Percentiles rank a stretch among this genome's conserved stretches.
phyloP scores from a whole-genome alignment of 2,329 filamentous ascomycete species.

The Davidsoniella neocaledoniae region DNA sequence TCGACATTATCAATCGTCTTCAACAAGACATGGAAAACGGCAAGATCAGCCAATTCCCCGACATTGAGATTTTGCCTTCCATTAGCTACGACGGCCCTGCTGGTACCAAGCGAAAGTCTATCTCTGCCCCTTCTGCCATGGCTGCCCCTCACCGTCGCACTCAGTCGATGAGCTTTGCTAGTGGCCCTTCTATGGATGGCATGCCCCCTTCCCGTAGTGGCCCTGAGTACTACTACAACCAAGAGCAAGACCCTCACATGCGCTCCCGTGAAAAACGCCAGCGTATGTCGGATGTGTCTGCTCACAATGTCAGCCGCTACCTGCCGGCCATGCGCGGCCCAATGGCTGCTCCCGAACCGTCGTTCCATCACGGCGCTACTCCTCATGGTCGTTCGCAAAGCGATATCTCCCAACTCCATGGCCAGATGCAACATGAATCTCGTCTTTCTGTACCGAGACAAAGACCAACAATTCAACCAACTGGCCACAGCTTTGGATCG shows the following conservation, averaged over 20 bases:
- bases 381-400: slow-evolving; percentile 12
- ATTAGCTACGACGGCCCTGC: slow-evolving; percentile 19
- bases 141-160: slow-evolving; percentile 16
- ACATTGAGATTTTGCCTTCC: slow-evolving; percentile 42
- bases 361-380: not conserved
- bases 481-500: not conserved
- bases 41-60: slow-evolving; percentile 31
- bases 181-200: slow-evolving; percentile 5
- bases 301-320: slow-evolving; percentile 8
- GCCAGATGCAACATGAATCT: slow-evolving; percentile 9
- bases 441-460: slow-evolving; percentile 9
- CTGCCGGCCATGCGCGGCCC: slow-evolving; percentile 5
- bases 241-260: slow-evolving; percentile 1
- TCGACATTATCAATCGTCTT: slow-evolving; percentile 29
- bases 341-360: slow-evolving; percentile 4
- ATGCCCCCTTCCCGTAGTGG: slow-evolving; percentile 9
- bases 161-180: slow-evolving; percentile 20
- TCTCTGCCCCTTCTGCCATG: slow-evolving; percentile 3
- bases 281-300: slow-evolving; percentile 9
- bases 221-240: slow-evolving; percentile 8
- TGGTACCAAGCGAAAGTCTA: slow-evolving; percentile 11
- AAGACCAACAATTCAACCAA: not conserved
- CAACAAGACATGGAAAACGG: slow-evolving; percentile 27
- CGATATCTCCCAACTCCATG: slow-evolving; percentile 11
- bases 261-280: slow-evolving; percentile 9